These are phyloP conservation scores for Brassica balearica DNA, from an alignment of 441 rosid species.

Conservation along the genomic window DNA sequence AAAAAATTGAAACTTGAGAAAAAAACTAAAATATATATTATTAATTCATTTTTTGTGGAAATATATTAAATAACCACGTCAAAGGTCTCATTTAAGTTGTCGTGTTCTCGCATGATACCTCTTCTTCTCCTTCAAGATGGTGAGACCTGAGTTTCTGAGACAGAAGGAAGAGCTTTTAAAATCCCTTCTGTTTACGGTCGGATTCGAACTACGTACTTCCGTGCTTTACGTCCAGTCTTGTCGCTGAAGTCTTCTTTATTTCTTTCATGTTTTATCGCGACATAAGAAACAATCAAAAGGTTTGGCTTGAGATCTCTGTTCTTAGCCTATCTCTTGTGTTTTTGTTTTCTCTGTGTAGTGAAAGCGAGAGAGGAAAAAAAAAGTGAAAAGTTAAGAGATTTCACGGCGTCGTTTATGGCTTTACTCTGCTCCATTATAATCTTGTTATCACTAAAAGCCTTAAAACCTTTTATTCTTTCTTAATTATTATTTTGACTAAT, in stretches of 20 bases:
- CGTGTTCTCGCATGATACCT: slow-evolving; percentile 54
- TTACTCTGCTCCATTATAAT: slow-evolving; percentile 26
- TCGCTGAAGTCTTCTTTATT: slow-evolving; percentile 32
- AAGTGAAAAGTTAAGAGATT: slow-evolving; percentile 5
- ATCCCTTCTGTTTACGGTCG: slow-evolving; percentile 32
- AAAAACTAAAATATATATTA: slow-evolving; percentile 7
- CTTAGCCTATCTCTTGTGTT: slow-evolving; percentile 1
- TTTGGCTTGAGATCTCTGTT: slow-evolving; percentile 37
- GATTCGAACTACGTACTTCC: slow-evolving; percentile 33
- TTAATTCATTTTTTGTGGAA: background rate
- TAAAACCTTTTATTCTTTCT: background rate
- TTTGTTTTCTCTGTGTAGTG: background rate
- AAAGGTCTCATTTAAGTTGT: slow-evolving; percentile 60
- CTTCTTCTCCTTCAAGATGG: slow-evolving; percentile 51
- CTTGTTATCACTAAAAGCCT: slow-evolving; percentile 21
- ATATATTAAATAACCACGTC: slow-evolving; percentile 36
- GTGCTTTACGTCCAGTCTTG: slow-evolving; percentile 33
- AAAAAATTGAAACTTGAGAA: background rate
- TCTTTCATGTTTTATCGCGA: slow-evolving; percentile 52
- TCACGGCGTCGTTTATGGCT: slow-evolving; percentile 33
- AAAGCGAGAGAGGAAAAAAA: background rate
- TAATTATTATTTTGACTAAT: slow-evolving; percentile 8
- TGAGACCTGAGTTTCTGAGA: slow-evolving; percentile 45
- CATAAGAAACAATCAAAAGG: slow-evolving; percentile 51
- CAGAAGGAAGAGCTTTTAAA: slow-evolving; percentile 40